phyloP scores from a whole-genome alignment of 2,329 filamentous ascomycete genomes.

The Chalaropsis ovoidea region DNA sequence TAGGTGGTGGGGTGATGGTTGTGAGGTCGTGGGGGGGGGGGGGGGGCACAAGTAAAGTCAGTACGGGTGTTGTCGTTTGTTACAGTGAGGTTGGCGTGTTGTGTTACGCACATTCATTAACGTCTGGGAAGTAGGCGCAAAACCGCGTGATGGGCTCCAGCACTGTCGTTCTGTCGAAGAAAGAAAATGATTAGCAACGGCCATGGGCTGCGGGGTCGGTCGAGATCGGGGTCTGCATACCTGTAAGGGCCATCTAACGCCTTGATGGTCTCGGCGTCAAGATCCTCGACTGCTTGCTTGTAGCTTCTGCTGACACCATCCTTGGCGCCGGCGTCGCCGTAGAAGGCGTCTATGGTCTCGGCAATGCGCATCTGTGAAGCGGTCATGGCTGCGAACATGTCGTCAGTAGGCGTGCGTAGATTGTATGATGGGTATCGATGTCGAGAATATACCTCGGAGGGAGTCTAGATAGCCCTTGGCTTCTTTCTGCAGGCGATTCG shows the following conservation, averaged over 20 bases:
- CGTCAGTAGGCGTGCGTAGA: neutral
- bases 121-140: conserved; percentile 96
- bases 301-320: conserved; percentile 95
- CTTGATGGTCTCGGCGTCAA: conserved; percentile 97
- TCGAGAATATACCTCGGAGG: conserved; percentile 56
- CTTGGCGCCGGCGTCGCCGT: conserved; percentile 86
- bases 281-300: conserved; percentile 94
- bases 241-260: conserved; percentile 92
- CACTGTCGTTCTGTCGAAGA: conserved; percentile 60
- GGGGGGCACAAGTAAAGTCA: neutral
- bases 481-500: conserved; percentile 87
- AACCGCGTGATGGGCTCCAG: conserved; percentile 92
- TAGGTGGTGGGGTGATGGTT: conserved; percentile 19
- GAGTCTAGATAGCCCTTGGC: conserved; percentile 97
- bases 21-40: neutral
- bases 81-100: neutral
- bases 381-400: conserved; percentile 65
- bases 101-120: conserved; percentile 71
- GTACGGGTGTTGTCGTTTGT: neutral
- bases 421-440: neutral
- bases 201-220: neutral
- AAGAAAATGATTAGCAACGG: conserved; percentile 19
- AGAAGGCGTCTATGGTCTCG: conserved; percentile 98
- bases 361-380: conserved; percentile 98
- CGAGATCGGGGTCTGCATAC: conserved; percentile 34